phyloP scores from a whole-genome alignment of 345 rosid genomes.

The Reutealis trisperma region DNA sequence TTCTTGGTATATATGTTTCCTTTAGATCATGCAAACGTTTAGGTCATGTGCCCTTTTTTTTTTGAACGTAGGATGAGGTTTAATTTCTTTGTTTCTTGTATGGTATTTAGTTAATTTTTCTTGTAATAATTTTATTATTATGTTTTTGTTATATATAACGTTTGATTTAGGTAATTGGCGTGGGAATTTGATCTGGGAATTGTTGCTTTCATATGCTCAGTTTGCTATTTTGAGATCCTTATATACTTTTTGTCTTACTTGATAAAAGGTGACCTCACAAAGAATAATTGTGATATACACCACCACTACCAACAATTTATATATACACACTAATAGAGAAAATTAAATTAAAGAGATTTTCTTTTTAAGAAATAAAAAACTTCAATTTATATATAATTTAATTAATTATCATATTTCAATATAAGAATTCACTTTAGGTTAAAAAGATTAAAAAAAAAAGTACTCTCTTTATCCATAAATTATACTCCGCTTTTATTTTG shows the following conservation, averaged over 20 bases:
- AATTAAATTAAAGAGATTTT: too few relatives aligned
- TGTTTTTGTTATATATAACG: conserved; percentile 17
- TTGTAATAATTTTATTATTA: not conserved
- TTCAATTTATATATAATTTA: too few relatives aligned
- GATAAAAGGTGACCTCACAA: not conserved
- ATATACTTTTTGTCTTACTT: conserved; percentile 9
- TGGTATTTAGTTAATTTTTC: not conserved
- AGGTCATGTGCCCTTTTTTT: conserved; percentile 20
- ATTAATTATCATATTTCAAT: too few relatives aligned
- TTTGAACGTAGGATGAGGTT: conserved; percentile 18
- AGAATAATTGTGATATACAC: conserved; percentile 7
- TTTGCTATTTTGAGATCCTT: conserved; percentile 17
- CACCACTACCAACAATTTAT: not conserved
- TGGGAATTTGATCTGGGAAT: conserved; percentile 18
- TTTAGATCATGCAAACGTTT: conserved; percentile 21
- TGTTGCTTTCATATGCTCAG: conserved; percentile 18
- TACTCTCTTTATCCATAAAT: too few relatives aligned
- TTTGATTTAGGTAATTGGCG: conserved; percentile 16
- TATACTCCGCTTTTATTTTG: too few relatives aligned
- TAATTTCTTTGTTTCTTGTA: conserved; percentile 17
- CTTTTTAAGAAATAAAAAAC: too few relatives aligned
- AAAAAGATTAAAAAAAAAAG: too few relatives aligned
- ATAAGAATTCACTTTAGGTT: too few relatives aligned
- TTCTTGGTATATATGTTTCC: conserved; percentile 19
- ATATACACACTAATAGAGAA: too few relatives aligned